Percentiles rank a stretch among this genome's conserved stretches.
phyloP scores from a whole-genome alignment of 23 red algal genomes.

The Gracilaria vermiculophylla region DNA sequence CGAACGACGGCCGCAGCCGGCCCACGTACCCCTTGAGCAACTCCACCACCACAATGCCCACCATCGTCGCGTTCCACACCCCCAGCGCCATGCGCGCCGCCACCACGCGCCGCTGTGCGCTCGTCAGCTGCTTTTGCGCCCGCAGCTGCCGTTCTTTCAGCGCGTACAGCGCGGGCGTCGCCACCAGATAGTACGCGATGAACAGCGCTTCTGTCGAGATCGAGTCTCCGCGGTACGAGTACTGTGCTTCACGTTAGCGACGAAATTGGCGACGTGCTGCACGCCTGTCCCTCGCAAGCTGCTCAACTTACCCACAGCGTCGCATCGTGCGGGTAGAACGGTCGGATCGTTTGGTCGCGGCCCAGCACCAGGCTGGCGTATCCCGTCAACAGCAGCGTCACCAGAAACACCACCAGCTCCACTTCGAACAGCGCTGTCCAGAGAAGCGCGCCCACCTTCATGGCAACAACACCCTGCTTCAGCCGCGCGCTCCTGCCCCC shows the following conservation, averaged over 20 bases:
- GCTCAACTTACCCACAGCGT: slow-evolving; percentile 39
- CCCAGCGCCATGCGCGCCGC: slow-evolving; percentile 42
- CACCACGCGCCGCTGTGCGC: background rate
- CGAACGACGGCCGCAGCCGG: slow-evolving; percentile 69
- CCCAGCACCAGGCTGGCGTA: slow-evolving; percentile 20
- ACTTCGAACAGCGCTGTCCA: background rate
- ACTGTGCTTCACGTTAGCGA: background rate
- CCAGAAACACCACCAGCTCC: slow-evolving; percentile 35
- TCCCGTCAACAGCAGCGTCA: slow-evolving; percentile 35
- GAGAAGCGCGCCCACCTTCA: background rate
- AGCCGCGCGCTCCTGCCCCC: background rate
- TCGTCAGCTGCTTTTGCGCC: background rate
- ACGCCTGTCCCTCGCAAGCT: too few relatives aligned
- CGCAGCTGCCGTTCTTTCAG: background rate
- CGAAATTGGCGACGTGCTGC: background rate
- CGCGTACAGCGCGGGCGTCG: background rate
- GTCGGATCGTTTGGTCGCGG: slow-evolving; percentile 14
- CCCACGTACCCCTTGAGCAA: slow-evolving; percentile 63
- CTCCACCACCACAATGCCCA: slow-evolving; percentile 36
- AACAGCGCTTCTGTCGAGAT: slow-evolving; percentile 11
- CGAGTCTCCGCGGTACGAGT: slow-evolving; percentile 19
- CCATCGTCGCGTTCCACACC: slow-evolving; percentile 28
- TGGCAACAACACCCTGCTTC: background rate
- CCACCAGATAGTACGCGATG: slow-evolving; percentile 7
- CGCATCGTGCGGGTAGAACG: slow-evolving; percentile 56